A percentile compares a stretch with the other conserved stretches of the same genome.
These are phyloP conservation scores for Fusarium denticulatum DNA, from an alignment of 2,329 filamentous ascomycete genomes.

Conservation along the genomic window DNA sequence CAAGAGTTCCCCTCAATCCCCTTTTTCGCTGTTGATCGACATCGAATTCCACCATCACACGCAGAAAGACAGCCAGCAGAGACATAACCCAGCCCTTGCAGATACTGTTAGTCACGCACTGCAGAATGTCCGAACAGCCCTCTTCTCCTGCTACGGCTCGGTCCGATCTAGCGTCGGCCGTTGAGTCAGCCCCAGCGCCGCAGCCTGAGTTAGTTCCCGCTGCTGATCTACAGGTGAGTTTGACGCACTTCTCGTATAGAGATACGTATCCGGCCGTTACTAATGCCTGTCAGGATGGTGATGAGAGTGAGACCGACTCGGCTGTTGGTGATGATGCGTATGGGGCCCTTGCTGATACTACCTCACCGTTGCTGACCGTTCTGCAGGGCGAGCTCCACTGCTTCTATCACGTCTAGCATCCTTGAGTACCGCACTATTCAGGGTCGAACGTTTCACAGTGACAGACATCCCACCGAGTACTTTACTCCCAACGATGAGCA, in stretches of 20 bases:
- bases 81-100: neutral
- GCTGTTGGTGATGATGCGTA: conserved; percentile 31
- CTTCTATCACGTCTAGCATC: conserved; percentile 37
- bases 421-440: conserved; percentile 38
- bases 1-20: neutral
- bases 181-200: conserved; percentile 20
- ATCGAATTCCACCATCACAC: neutral
- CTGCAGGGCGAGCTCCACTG: conserved; percentile 36
- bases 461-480: conserved; percentile 36
- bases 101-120: neutral
- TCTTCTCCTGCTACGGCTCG: conserved; percentile 5
- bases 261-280: neutral
- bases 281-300: conserved; percentile 11
- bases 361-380: neutral
- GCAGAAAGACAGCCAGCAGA: neutral
- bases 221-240: conserved; percentile 27
- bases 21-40: neutral
- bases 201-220: conserved; percentile 31
- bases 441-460: conserved; percentile 39
- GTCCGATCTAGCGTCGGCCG: conserved; percentile 19
- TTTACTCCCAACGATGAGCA: conserved; percentile 41
- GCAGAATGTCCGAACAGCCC: conserved; percentile 16
- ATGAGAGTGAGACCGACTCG: conserved; percentile 25
- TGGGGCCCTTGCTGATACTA: neutral
- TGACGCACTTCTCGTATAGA: neutral